Conservation (phyloP, 2,329 filamentous ascomycete genomes). For the Fusarium miscanthi region DNA sequence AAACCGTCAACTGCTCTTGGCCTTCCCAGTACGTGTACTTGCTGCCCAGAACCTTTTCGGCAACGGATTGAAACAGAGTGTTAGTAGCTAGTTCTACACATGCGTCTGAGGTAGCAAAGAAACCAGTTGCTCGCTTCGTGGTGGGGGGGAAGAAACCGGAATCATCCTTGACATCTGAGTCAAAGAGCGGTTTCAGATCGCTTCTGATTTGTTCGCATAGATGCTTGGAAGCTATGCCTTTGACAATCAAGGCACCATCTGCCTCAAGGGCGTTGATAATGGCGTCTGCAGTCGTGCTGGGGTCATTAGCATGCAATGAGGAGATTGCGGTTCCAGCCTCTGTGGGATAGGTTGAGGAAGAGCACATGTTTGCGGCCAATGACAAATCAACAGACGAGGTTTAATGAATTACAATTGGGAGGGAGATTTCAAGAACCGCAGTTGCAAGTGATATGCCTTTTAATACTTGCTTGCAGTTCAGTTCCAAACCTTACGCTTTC, state of each 20-base stretch:
- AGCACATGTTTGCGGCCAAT: rapidly evolving
- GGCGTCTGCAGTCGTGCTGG: rapidly evolving
- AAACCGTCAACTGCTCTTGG: neutral
- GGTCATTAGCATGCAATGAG: neutral
- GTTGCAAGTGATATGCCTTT: rapidly evolving
- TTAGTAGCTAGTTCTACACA: neutral
- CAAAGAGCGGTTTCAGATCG: rapidly evolving
- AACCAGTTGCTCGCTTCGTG: neutral
- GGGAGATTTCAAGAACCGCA: rapidly evolving
- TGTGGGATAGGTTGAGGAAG: neutral
- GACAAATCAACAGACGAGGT: rapidly evolving
- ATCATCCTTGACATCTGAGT: neutral
- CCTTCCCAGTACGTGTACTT: neutral
- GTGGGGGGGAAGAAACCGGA: neutral
- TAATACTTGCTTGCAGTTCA: neutral
- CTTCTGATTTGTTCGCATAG: neutral
- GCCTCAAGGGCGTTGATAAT: neutral
- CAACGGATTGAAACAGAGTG: rapidly evolving
- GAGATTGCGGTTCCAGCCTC: neutral
- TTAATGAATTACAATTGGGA: too few species aligned
- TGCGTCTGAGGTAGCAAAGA: neutral
- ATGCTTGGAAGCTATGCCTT: neutral
- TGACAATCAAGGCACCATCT: neutral
- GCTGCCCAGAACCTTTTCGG: rapidly evolving
- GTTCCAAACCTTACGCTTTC: neutral